Evolutionary conservation across 139 green algal genomes (phyloP).

Genomic region (Micromonas pusilla): DNA sequence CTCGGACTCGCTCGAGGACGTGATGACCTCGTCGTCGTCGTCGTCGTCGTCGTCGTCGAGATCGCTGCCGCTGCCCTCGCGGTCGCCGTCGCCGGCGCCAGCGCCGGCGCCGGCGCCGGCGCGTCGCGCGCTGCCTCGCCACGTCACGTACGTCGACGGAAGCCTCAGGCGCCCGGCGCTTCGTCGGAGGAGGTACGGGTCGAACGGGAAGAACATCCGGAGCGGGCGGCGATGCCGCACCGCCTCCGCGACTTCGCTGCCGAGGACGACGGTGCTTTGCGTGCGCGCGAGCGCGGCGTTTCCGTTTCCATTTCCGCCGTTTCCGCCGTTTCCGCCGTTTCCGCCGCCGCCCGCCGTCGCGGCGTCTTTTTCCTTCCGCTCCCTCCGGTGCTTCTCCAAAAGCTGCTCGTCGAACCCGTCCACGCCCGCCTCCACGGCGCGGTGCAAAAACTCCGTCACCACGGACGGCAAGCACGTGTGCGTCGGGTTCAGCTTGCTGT

Average conservation of each 20-base stretch:
- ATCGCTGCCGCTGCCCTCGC: neutral
- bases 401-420: neutral
- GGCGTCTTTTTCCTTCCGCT: neutral
- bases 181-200: constrained; percentile 72
- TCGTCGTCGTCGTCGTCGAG: constrained; percentile 1
- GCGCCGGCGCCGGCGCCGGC: no score
- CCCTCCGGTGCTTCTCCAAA: neutral
- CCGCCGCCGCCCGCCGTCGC: no score
- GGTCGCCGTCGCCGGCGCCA: neutral
- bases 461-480: constrained; percentile 8
- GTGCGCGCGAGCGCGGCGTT: neutral
- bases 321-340: neutral
- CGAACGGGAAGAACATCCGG: constrained; percentile 89
- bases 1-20: neutral
- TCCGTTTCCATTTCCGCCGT: neutral
- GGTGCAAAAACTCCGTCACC: constrained; percentile 7
- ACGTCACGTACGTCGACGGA: constrained; percentile 5
- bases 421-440: neutral
- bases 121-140: neutral
- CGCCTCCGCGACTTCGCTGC: neutral
- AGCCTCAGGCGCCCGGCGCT: neutral
- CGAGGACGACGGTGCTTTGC: neutral
- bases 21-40: neutral
- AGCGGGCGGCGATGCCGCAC: constrained; percentile 32
- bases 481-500: neutral